phyloP scores from a whole-genome alignment of 345 rosid genomes.

The Heritiera fomes region DNA sequence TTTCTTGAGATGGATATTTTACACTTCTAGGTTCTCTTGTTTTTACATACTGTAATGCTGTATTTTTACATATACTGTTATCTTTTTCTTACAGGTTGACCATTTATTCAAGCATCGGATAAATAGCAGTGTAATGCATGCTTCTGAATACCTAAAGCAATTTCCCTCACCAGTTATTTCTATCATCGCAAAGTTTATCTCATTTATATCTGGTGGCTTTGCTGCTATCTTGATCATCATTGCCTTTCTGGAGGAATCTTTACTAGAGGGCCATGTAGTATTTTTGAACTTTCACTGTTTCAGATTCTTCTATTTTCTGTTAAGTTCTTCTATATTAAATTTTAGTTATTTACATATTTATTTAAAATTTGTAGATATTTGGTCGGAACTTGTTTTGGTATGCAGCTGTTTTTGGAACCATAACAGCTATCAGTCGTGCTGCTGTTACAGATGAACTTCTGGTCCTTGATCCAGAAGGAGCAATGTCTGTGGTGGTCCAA shows the following conservation, averaged over 20 bases:
- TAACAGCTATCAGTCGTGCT: constrained; percentile 96
- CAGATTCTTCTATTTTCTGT: background rate
- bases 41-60: constrained; percentile 4
- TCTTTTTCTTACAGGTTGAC: constrained; percentile 65
- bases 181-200: constrained; percentile 84
- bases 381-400: constrained; percentile 99
- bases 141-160: constrained; percentile 87
- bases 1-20: background rate
- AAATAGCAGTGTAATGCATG: constrained; percentile 76
- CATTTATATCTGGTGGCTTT: constrained; percentile 97
- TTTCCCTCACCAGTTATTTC: constrained; percentile 93
- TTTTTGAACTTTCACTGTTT: constrained; percentile 21
- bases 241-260: constrained; percentile 96
- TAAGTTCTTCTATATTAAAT: background rate
- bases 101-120: constrained; percentile 98
- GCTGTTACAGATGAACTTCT: constrained; percentile 82
- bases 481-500: constrained; percentile 86
- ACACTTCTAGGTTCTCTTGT: constrained; percentile 1
- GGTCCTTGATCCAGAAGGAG: constrained; percentile 89
- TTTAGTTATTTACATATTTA: constrained; percentile 14
- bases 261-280: constrained; percentile 95
- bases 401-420: constrained; percentile 96
- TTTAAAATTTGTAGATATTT: constrained; percentile 66
- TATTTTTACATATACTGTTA: constrained; percentile 17
- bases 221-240: constrained; percentile 94